These are phyloP conservation scores for Suillus occidentalis DNA, from an alignment of 768 basidiomycete genomes.

Conservation along the genomic window DNA sequence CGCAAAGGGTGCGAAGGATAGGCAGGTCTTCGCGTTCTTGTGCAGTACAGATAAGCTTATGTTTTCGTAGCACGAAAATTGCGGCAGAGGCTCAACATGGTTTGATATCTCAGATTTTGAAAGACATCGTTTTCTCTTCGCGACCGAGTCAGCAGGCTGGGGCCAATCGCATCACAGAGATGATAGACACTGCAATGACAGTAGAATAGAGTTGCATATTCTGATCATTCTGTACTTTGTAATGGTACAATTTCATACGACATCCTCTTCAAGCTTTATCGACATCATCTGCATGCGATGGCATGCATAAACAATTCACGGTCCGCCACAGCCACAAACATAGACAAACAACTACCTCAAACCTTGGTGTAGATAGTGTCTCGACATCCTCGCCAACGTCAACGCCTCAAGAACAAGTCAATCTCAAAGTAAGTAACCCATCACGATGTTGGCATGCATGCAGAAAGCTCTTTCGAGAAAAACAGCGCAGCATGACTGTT, in stretches of 20 bases:
- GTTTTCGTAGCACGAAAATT: constrained; percentile 69
- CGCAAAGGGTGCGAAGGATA: constrained; percentile 87
- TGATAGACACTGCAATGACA: constrained; percentile 40
- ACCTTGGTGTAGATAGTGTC: constrained; percentile 6
- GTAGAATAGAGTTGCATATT: constrained; percentile 22
- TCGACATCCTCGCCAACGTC: constrained; percentile 30
- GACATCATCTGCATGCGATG: neutral
- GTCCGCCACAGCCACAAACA: constrained; percentile 23
- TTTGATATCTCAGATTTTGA: constrained; percentile 89
- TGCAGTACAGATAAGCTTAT: neutral
- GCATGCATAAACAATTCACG: neutral
- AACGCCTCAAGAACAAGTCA: constrained; percentile 26
- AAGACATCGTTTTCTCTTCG: constrained; percentile 84
- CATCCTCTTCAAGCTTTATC: no score
- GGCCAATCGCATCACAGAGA: constrained; percentile 26
- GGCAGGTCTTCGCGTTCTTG: constrained; percentile 47
- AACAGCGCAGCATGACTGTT: neutral
- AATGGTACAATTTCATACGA: neutral
- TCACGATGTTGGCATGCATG: neutral
- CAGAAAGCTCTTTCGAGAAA: neutral
- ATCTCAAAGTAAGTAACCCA: constrained; percentile 29
- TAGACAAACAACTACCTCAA: constrained; percentile 24
- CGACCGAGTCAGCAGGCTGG: constrained; percentile 34
- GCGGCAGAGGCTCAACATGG: constrained; percentile 92
- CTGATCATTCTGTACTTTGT: neutral